Evolutionary conservation across 192 early-diverging fungal genomes (phyloP).

Genomic region (Jimgerdemannia lactiflua): DNA sequence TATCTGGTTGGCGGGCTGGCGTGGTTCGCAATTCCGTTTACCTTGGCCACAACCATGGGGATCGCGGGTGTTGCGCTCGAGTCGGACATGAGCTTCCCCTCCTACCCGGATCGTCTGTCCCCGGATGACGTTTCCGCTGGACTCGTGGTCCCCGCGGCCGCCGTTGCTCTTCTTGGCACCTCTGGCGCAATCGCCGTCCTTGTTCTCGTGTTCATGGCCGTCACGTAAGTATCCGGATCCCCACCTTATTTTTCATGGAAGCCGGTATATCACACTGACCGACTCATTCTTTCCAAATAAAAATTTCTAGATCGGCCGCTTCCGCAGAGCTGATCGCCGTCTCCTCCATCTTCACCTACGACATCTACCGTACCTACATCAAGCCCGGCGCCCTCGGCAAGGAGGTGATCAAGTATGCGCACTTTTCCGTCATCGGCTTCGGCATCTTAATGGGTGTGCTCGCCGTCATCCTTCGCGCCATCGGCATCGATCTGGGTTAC

Average conservation of each 20-base stretch:
- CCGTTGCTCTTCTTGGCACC: conserved; percentile 58
- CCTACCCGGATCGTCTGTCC: conserved; percentile 48
- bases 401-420: conserved; percentile 54
- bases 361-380: conserved; percentile 70
- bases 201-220: conserved; percentile 74
- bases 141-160: conserved; percentile 62
- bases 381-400: conserved; percentile 62
- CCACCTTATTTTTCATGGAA: not conserved
- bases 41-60: conserved; percentile 69
- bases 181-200: conserved; percentile 62
- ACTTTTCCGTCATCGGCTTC: conserved; percentile 51
- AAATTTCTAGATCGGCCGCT: conserved; percentile 39
- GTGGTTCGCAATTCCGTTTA: conserved; percentile 79
- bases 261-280: not conserved
- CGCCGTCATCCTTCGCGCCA: conserved; percentile 55
- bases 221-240: conserved; percentile 34
- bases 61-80: conserved; percentile 66
- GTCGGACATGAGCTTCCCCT: conserved; percentile 47
- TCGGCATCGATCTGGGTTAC: conserved; percentile 66
- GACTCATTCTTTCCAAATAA: not conserved
- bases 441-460: conserved; percentile 71
- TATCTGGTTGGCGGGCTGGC: conserved; percentile 72
- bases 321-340: conserved; percentile 76
- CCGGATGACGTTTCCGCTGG: conserved; percentile 60
- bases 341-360: conserved; percentile 70